Evolutionary conservation across 371 early-diverging fungal species (phyloP), one percentile per base, ranked within the genome.

Genomic region (Basidiobolus meristosporus): DNA sequence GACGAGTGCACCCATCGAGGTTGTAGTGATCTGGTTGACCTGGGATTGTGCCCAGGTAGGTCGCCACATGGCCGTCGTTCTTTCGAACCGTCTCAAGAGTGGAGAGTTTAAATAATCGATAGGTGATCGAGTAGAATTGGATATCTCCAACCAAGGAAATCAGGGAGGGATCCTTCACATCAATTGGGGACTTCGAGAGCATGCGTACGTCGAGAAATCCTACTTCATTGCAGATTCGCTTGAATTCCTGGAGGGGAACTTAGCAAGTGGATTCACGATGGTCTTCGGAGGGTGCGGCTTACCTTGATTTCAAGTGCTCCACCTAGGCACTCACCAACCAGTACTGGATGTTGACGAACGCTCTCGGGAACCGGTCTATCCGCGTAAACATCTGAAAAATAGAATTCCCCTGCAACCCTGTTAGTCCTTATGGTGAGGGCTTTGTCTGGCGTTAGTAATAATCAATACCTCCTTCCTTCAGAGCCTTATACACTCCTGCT

Each of bases 401-500:
- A 36, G 18, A 36, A 36, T 19, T 36, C 36, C 9, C 36, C 36
- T 17, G 19, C 36, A 16, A n/a, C n/a, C n/a, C n/a, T n/a, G n/a
- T n/a, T n/a, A n/a, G n/a, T n/a, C n/a, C n/a, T n/a, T n/a, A n/a
- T n/a, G n/a, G n/a, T n/a, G n/a, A n/a, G n/a, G n/a, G n/a, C n/a
- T n/a, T n/a, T n/a, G n/a, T n/a, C n/a, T n/a, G n/a, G n/a, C n/a
- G n/a, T n/a, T n/a, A n/a, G n/a, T n/a, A n/a, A n/a, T n/a, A n/a
- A n/a, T n/a, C n/a, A n/a, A n/a, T n/a, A n/a, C n/a, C n/a, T n/a
- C n/a, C n/a, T n/a, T n/a, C n/a, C 11, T 19, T 15, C 10, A 36
- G 19, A 7, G 16, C 50, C 15, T 60, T 46, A 41, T 56, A 57
- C 33, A 51, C 62, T 38, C 56, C 48, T 38, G 48, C 46, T 46